Evolutionary conservation across 208 protist genomes (phyloP), one percentile per base, ranked within the genome.

Genomic region (Trypanosoma melophagium): DNA sequence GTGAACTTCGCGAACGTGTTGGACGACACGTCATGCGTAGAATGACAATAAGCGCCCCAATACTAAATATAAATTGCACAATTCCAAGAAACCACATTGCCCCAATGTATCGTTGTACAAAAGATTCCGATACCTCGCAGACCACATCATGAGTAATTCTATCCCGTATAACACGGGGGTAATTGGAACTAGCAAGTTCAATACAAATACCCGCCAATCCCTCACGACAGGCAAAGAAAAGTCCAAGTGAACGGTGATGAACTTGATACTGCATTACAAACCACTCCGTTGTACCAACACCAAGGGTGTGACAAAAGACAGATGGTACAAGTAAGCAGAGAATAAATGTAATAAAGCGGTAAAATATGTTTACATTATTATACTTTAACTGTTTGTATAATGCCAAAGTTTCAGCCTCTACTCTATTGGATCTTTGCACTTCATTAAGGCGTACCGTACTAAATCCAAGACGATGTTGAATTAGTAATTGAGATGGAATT

Each of bases 351-450:
- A 79, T 54, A 52, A 87, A 85, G n/a, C 89, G 78, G 54, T 79
- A 70, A 21, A 94, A 68, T 47, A 74, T 60, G 56, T 94, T 94
- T 24, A 90, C 71, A 14, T 70, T 63, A 62, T 88, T 82, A 68
- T 94, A 85, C 68, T 94, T 94, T 50, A 84, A 78, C 55, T 92
- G 74, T 81, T 94, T 94, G 75, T 92, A 92, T 1, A 94, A 54
- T 0, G 87, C 41, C 56, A 80, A 81, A 44, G 73, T 79, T 49
- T 92, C 83, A 3, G 86, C 64, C 50, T 66, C 57, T 17, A 66
- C 40, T 13, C 68, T 76, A 41, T 54, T 77, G 63, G 4, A 22
- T 21, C 72, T 63, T 60, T 89, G 77, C 24, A 61, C 51, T 14
- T 71, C 16, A 16, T 51, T 66, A 25, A 89, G 53, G 12, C 53